Conservation (phyloP, 768 basidiomycete species). For the Glaciozyma antarctica region DNA sequence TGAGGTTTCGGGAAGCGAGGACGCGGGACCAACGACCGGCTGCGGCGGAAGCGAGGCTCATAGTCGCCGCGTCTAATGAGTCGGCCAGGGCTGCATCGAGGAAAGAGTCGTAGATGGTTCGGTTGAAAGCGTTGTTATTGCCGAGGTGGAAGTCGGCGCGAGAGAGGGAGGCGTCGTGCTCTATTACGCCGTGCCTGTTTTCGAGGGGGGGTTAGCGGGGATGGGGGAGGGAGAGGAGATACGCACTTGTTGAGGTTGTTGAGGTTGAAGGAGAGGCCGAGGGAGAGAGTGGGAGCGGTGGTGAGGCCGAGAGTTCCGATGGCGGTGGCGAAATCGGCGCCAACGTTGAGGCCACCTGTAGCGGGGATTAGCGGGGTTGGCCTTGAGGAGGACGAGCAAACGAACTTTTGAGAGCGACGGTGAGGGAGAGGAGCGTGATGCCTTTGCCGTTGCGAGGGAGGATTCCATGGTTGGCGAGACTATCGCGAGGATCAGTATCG, state of each 20-base stretch:
- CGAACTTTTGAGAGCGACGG: background rate
- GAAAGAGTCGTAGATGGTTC: background rate
- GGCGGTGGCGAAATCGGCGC: background rate
- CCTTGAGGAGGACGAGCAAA: background rate
- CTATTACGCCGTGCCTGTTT: background rate
- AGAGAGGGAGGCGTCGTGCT: background rate
- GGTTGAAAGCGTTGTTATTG: background rate
- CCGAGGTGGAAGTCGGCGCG: background rate
- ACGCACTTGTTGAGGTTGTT: background rate
- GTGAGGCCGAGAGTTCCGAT: background rate
- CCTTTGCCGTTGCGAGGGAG: background rate
- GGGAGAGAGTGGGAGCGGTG: background rate
- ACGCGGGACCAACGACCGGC: background rate
- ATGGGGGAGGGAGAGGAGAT: background rate
- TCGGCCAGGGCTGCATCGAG: background rate
- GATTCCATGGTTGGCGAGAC: background rate
- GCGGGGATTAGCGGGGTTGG: background rate
- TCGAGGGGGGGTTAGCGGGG: background rate
- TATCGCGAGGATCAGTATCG: background rate
- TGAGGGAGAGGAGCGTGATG: background rate
- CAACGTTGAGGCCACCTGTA: background rate
- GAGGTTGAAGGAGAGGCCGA: background rate
- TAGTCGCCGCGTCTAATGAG: background rate
- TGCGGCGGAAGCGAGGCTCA: background rate
- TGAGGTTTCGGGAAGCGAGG: background rate